Conservation (phyloP, 2,329 filamentous ascomycete genomes). For the Lasiodiplodia sp. region DNA sequence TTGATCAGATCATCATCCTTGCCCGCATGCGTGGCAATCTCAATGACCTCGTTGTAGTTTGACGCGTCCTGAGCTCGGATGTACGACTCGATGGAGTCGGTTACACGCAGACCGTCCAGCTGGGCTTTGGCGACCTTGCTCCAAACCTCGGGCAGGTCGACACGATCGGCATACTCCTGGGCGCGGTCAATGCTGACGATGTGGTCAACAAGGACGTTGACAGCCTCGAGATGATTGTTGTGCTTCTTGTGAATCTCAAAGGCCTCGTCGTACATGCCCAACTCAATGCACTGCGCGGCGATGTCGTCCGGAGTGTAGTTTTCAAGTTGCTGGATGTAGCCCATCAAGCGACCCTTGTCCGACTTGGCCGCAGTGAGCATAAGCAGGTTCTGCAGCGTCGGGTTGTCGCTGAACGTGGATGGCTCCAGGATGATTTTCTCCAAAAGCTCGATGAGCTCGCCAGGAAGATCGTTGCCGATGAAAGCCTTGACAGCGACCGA, state of each 20-base stretch:
- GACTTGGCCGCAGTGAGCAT: slow-evolving; percentile 97
- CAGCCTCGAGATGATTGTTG: slow-evolving; percentile 83
- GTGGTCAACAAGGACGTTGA: slow-evolving; percentile 92
- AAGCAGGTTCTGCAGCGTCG: slow-evolving; percentile 93
- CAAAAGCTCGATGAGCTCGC: slow-evolving; percentile 93
- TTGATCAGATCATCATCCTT: slow-evolving; percentile 99
- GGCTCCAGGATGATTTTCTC: slow-evolving; percentile 99
- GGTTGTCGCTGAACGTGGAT: slow-evolving; percentile 97
- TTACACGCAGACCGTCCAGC: slow-evolving; percentile 90
- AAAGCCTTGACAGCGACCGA: slow-evolving; percentile 94
- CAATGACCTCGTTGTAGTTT: slow-evolving; percentile 96
- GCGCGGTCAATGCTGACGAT: slow-evolving; percentile 98
- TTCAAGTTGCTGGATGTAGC: slow-evolving; percentile 92
- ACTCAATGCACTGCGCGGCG: slow-evolving; percentile 89
- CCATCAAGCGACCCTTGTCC: slow-evolving; percentile 92
- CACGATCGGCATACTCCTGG: slow-evolving; percentile 92
- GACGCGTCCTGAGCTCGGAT: slow-evolving; percentile 92
- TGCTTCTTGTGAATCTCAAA: slow-evolving; percentile 99
- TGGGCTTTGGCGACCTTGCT: slow-evolving; percentile 98
- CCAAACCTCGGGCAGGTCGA: slow-evolving; percentile 95
- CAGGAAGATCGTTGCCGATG: slow-evolving; percentile 87
- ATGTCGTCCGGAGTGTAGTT: slow-evolving; percentile 93
- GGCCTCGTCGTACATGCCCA: slow-evolving; percentile 94
- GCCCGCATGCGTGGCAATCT: slow-evolving; percentile 91
- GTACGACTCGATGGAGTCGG: slow-evolving; percentile 94